phyloP scores from a whole-genome alignment of 768 basidiomycete species.

The Leccinum boreale region DNA sequence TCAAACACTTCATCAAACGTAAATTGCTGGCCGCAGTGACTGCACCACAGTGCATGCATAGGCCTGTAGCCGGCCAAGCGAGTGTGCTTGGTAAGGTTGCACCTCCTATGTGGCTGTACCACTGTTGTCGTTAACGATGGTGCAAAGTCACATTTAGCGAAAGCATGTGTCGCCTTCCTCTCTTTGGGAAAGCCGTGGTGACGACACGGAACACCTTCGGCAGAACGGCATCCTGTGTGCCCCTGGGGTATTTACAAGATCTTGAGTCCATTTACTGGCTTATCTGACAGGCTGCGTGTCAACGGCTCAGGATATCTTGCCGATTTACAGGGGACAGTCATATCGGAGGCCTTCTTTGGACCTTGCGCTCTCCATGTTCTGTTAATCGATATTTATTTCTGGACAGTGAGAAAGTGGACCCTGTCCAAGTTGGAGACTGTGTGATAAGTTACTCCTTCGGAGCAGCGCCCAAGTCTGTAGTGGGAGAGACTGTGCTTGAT shows the following conservation, averaged over 20 bases:
- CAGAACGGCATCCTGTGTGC: conserved; percentile 4
- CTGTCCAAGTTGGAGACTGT: background rate
- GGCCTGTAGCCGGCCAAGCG: background rate
- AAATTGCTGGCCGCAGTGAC: conserved; percentile 1
- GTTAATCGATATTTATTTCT: conserved; percentile 4
- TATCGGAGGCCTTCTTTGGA: conserved; percentile 3
- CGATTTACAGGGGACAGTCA: conserved; percentile 1
- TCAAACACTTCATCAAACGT: conserved; percentile 8
- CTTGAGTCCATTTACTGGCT: background rate
- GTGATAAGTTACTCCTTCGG: background rate
- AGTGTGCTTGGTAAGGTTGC: background rate
- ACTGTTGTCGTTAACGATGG: background rate
- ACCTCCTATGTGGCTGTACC: conserved; percentile 9
- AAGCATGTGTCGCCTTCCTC: background rate
- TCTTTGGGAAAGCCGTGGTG: background rate
- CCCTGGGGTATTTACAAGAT: background rate
- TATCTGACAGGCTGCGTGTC: background rate
- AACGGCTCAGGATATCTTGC: background rate
- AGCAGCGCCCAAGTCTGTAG: conserved; percentile 1
- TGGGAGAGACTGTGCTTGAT: background rate
- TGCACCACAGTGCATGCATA: conserved; percentile 2
- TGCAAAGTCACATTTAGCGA: background rate
- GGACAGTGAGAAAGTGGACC: conserved; percentile 16
- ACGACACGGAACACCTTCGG: conserved; percentile 6
- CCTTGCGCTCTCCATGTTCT: background rate